Conservation (phyloP, 352 stramenopile genomes). For the Globisporangium camurandrum region DNA sequence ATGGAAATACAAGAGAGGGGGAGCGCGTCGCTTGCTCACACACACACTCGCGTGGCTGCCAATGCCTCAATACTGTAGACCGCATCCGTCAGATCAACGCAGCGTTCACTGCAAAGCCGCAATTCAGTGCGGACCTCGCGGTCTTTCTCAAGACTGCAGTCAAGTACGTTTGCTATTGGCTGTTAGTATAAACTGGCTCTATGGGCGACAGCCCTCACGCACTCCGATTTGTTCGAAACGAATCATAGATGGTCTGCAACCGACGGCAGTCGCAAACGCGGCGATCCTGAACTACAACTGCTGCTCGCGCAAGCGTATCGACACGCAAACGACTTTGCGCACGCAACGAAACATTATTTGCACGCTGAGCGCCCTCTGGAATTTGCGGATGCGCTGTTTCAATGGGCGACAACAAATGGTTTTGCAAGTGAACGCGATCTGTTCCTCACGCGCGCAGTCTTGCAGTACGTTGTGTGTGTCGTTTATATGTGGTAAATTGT, state of each 20-base stretch:
- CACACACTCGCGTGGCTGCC: neutral
- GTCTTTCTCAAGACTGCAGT: slow-evolving; percentile 73
- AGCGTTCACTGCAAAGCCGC: slow-evolving; percentile 51
- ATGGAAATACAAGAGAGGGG: neutral
- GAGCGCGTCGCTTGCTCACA: neutral
- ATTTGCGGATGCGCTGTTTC: slow-evolving; percentile 59
- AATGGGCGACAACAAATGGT: slow-evolving; percentile 57
- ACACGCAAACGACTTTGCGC: slow-evolving; percentile 43
- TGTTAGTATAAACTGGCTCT: too few species aligned
- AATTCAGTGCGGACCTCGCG: slow-evolving; percentile 61
- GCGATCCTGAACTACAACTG: slow-evolving; percentile 71
- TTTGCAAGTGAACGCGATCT: slow-evolving; percentile 80
- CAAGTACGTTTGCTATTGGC: slow-evolving; percentile 55
- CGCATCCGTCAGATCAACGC: slow-evolving; percentile 55
- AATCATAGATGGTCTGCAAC: slow-evolving; percentile 54
- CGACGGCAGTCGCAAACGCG: slow-evolving; percentile 63
- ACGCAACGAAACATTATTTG: slow-evolving; percentile 73
- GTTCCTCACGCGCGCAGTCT: slow-evolving; percentile 62
- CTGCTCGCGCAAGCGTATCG: slow-evolving; percentile 51
- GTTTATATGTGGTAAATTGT: neutral
- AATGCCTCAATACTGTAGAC: slow-evolving; percentile 10
- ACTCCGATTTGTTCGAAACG: too few species aligned
- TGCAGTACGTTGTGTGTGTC: slow-evolving; percentile 52
- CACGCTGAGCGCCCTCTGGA: slow-evolving; percentile 66
- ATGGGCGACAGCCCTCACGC: too few species aligned